Conservation (phyloP, 495 filamentous ascomycete genomes). For the Daldinia grandis region DNA sequence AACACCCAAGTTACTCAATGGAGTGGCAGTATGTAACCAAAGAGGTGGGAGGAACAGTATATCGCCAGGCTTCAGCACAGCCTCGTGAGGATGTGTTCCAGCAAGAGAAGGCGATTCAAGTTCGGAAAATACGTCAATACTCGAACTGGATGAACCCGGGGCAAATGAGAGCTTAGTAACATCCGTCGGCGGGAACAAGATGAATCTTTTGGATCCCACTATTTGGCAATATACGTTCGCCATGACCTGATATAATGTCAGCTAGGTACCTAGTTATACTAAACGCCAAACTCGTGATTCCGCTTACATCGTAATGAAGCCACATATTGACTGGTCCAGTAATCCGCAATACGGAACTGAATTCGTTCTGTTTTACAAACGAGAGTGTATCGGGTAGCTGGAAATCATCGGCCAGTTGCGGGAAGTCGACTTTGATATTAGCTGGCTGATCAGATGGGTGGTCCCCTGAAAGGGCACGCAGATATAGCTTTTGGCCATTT, state of each 20-base stretch:
- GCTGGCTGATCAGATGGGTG: conserved; percentile 75
- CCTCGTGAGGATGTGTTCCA: conserved; percentile 72
- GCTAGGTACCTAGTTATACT: conserved; percentile 1
- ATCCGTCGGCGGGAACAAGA: conserved; percentile 82
- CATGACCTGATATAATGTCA: conserved; percentile 67
- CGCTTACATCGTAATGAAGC: conserved; percentile 86
- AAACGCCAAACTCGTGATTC: neutral
- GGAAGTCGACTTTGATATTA: conserved; percentile 73
- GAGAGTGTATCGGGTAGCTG: conserved; percentile 69
- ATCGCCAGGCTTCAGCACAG: conserved; percentile 71
- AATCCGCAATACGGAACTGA: conserved; percentile 82
- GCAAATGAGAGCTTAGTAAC: conserved; percentile 73
- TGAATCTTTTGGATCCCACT: conserved; percentile 71
- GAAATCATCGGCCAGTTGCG: conserved; percentile 74
- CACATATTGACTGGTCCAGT: conserved; percentile 88
- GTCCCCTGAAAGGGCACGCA: conserved; percentile 74
- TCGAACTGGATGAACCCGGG: conserved; percentile 81
- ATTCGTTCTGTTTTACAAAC: conserved; percentile 66
- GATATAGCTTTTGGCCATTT: conserved; percentile 71
- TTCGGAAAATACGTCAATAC: conserved; percentile 69
- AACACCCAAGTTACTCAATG: conserved; percentile 69
- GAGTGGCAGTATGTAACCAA: conserved; percentile 83
- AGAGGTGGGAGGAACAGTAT: conserved; percentile 82
- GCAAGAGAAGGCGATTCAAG: conserved; percentile 53
- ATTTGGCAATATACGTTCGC: conserved; percentile 89